Percentiles rank a stretch among this genome's conserved stretches.
Evolutionary conservation across 139 green algal species (phyloP).

Genomic region (Coelastrella sp.): DNA sequence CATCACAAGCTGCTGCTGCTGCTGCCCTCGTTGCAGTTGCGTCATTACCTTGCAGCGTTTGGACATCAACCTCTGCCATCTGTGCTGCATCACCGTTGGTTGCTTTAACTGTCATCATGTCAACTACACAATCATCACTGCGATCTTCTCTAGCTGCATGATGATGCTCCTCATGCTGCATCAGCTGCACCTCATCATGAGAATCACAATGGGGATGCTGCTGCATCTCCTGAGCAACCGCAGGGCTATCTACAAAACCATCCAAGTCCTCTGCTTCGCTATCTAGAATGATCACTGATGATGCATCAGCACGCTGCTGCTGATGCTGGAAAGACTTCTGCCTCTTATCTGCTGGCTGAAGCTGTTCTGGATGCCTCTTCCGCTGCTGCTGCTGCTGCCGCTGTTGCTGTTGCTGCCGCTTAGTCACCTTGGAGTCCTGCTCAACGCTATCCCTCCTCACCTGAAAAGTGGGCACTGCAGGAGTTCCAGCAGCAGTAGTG

Average conservation of each 20-base stretch:
- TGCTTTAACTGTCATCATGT: not conserved
- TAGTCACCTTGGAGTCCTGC: not conserved
- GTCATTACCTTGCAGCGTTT: not conserved
- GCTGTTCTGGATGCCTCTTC: conserved; percentile 21
- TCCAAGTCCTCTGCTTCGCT: not conserved
- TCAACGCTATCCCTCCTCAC: not conserved
- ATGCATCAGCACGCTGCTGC: not conserved
- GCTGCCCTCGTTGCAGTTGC: not conserved
- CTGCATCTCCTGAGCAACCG: not conserved
- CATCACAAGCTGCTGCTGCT: conserved; percentile 25
- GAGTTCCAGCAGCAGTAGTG: not conserved
- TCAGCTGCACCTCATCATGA: not conserved
- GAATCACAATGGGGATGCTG: not conserved
- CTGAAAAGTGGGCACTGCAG: not conserved
- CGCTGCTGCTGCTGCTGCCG: not conserved
- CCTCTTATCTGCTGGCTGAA: not conserved
- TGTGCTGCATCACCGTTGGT: not conserved
- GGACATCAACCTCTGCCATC: not conserved
- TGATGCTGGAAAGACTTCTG: not conserved
- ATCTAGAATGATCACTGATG: not conserved
- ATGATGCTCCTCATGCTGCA: not conserved
- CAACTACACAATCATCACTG: too few relatives aligned
- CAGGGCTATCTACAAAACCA: not conserved
- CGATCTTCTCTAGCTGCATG: too few relatives aligned
- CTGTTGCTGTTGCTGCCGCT: not conserved